phyloP scores from a whole-genome alignment of 768 basidiomycete species.

The Auriscalpium orientale region DNA sequence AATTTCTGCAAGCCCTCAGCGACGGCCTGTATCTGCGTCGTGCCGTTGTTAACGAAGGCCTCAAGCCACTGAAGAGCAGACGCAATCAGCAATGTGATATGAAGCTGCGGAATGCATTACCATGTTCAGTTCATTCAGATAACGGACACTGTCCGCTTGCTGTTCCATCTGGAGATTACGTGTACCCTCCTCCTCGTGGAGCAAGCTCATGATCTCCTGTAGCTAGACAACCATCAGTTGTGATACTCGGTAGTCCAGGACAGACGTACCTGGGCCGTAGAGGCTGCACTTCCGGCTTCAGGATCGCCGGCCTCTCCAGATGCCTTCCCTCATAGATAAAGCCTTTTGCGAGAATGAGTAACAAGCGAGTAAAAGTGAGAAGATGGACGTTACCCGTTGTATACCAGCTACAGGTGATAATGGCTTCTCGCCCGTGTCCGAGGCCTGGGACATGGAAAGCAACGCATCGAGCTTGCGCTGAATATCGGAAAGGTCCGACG shows the following conservation, averaged over 20 bases:
- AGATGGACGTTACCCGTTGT: neutral
- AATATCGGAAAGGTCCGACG: conserved; percentile 23
- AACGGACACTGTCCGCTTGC: conserved; percentile 68
- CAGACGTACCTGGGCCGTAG: neutral
- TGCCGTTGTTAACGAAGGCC: conserved; percentile 70
- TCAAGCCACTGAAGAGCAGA: conserved; percentile 63
- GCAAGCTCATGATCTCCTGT: conserved; percentile 37
- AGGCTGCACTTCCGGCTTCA: neutral
- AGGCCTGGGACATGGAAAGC: conserved; percentile 15
- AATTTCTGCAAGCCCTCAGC: conserved; percentile 54
- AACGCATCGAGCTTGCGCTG: conserved; percentile 32
- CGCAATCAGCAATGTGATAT: neutral
- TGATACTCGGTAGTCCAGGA: neutral
- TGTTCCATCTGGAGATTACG: conserved; percentile 47
- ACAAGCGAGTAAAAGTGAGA: neutral
- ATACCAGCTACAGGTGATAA: neutral
- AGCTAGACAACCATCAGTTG: conserved; percentile 21
- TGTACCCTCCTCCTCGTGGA: conserved; percentile 41
- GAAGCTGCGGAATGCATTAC: conserved; percentile 28
- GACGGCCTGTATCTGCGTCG: conserved; percentile 59
- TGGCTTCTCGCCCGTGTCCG: conserved; percentile 2
- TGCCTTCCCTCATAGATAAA: neutral
- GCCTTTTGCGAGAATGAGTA: neutral
- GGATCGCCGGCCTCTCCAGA: neutral
- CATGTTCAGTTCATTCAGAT: conserved; percentile 69